Evolutionary conservation across 2,329 filamentous ascomycete species (phyloP).

Genomic region (Fusarium musae): DNA sequence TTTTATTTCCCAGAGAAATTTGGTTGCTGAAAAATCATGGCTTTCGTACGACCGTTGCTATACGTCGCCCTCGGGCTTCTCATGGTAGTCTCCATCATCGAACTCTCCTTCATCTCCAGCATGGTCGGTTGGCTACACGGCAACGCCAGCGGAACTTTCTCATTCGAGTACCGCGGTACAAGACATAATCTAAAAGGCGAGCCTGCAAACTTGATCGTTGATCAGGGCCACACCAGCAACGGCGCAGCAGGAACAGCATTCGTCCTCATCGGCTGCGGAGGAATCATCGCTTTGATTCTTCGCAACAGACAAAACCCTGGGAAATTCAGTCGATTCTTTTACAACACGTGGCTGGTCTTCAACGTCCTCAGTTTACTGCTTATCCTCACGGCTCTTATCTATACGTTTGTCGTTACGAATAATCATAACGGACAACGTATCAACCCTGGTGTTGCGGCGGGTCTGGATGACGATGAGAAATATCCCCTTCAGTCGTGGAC

Average conservation of each 20-base stretch:
- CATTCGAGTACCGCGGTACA: slow-evolving; percentile 23
- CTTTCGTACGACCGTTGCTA: slow-evolving; percentile 20
- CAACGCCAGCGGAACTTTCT: slow-evolving; percentile 40
- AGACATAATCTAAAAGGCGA: slow-evolving; percentile 30
- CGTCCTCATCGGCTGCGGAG: slow-evolving; percentile 42
- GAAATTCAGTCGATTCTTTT: slow-evolving; percentile 29
- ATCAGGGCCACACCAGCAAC: slow-evolving; percentile 46
- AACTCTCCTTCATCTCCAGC: slow-evolving; percentile 43
- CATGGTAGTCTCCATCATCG: slow-evolving; percentile 44
- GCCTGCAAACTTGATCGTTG: slow-evolving; percentile 41
- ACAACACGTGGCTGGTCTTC: slow-evolving; percentile 39
- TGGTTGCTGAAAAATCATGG: neutral
- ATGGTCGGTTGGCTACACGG: slow-evolving; percentile 45
- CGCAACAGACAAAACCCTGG: slow-evolving; percentile 20
- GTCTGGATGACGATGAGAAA: slow-evolving; percentile 19
- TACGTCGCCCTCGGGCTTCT: slow-evolving; percentile 40
- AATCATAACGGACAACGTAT: slow-evolving; percentile 40
- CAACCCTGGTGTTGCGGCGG: slow-evolving; percentile 16
- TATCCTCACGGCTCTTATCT: slow-evolving; percentile 39
- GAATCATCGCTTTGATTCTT: slow-evolving; percentile 38
- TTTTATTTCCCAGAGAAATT: neutral
- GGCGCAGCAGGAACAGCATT: slow-evolving; percentile 46
- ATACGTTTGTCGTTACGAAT: slow-evolving; percentile 45
- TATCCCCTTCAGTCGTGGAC: slow-evolving; percentile 42
- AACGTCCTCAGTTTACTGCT: slow-evolving; percentile 40